A percentile compares a stretch with the other conserved stretches of the same genome.
Conservation (phyloP, 2,329 filamentous ascomycete genomes). For the Beauveria caledonica region DNA sequence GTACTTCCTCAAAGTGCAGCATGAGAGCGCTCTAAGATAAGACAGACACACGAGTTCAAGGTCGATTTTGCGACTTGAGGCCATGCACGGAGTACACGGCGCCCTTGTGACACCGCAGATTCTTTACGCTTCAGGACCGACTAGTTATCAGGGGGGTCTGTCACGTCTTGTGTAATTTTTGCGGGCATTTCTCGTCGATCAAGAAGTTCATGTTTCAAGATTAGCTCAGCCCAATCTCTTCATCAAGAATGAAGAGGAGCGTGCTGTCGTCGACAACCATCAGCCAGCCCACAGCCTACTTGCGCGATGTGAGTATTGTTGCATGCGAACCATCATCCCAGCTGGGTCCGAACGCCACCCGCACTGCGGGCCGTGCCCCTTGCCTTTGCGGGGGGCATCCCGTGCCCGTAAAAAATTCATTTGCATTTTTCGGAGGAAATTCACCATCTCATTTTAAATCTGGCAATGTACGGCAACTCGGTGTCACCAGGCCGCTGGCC, state of each 20-base stretch:
- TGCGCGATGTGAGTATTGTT: too few species aligned
- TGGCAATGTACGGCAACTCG: background rate
- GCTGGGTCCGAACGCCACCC: background rate
- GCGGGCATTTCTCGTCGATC: background rate
- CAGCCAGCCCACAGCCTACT: too few species aligned
- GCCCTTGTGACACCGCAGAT: background rate
- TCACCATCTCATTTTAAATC: background rate
- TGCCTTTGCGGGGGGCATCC: slow-evolving; percentile 2
- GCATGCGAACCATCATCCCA: background rate
- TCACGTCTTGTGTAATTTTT: background rate
- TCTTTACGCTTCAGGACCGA: background rate
- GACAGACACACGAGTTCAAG: too few species aligned
- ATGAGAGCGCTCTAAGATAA: background rate
- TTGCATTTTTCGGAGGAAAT: too few species aligned
- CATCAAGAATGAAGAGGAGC: too few species aligned
- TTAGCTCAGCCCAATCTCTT: too few species aligned
- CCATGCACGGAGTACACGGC: background rate
- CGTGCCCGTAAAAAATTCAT: background rate
- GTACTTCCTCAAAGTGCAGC: background rate
- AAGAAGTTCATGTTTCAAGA: background rate
- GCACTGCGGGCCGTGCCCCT: background rate
- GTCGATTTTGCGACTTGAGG: background rate
- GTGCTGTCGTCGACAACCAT: too few species aligned
- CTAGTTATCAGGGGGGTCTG: background rate
- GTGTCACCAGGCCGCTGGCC: too few species aligned